These are phyloP conservation scores for Colletotrichum sp. DNA, from an alignment of 2,329 filamentous ascomycete species.

Conservation along the genomic window DNA sequence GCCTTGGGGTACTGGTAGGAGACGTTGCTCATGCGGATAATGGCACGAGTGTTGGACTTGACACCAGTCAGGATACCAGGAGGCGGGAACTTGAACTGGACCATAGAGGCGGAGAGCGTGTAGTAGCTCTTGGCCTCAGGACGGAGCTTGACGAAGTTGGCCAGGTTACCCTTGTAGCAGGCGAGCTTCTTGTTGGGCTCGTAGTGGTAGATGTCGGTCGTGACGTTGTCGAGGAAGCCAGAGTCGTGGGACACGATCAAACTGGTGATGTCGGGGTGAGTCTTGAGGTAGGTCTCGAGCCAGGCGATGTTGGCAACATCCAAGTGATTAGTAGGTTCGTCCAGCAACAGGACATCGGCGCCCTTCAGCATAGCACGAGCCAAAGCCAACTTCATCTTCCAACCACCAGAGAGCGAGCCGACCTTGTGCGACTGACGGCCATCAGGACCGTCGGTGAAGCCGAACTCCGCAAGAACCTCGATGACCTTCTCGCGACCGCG, in stretches of 20 bases:
- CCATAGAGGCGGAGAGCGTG: slow-evolving; percentile 84
- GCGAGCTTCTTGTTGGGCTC: slow-evolving; percentile 93
- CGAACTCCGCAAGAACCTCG: slow-evolving; percentile 85
- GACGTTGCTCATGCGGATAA: slow-evolving; percentile 92
- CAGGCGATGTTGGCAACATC: slow-evolving; percentile 96
- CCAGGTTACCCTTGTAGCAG: slow-evolving; percentile 83
- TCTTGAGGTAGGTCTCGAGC: slow-evolving; percentile 94
- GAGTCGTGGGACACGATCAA: slow-evolving; percentile 99
- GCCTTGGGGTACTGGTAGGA: slow-evolving; percentile 93
- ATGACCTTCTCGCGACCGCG: slow-evolving; percentile 83
- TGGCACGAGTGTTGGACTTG: slow-evolving; percentile 92
- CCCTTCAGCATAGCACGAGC: slow-evolving; percentile 96
- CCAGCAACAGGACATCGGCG: slow-evolving; percentile 93
- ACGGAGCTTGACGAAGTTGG: slow-evolving; percentile 83
- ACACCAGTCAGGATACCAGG: slow-evolving; percentile 94
- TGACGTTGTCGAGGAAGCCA: slow-evolving; percentile 94
- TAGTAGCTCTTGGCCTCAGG: slow-evolving; percentile 99
- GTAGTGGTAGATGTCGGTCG: slow-evolving; percentile 99
- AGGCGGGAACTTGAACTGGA: slow-evolving; percentile 97
- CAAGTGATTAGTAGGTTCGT: slow-evolving; percentile 99
- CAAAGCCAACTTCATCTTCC: slow-evolving; percentile 99
- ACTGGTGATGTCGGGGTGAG: slow-evolving; percentile 95
- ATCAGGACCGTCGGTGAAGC: slow-evolving; percentile 88
- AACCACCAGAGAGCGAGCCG: slow-evolving; percentile 93
- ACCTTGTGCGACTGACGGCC: slow-evolving; percentile 90